A percentile compares a stretch with the other conserved stretches of the same genome.
phyloP scores from a whole-genome alignment of 1,284 basidiomycete genomes.

The Moesziomyces globuligerus region DNA sequence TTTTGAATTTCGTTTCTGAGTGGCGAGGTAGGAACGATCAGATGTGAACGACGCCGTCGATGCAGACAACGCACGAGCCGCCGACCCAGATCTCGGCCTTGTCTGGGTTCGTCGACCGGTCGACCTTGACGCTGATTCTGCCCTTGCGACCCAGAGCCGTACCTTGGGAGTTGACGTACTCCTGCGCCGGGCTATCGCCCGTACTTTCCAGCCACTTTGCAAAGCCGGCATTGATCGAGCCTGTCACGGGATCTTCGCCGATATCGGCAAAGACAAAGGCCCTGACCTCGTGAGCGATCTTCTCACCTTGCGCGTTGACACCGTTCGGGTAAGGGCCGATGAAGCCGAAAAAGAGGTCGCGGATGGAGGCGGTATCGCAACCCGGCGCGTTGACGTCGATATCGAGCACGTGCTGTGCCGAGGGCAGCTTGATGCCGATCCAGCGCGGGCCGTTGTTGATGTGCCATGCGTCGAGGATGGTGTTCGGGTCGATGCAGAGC shows the following conservation, averaged over 20 bases:
- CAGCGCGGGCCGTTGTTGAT: constrained; percentile 61
- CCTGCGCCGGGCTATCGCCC: constrained; percentile 21
- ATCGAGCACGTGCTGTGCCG: constrained; percentile 44
- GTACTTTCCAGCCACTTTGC: constrained; percentile 49
- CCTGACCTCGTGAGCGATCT: constrained; percentile 42
- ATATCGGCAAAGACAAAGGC: constrained; percentile 41
- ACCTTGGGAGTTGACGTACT: constrained; percentile 48
- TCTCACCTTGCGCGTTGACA: constrained; percentile 20
- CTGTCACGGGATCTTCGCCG: constrained; percentile 59
- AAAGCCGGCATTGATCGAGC: constrained; percentile 57
- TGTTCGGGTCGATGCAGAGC: constrained; percentile 19
- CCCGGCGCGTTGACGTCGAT: constrained; percentile 20
- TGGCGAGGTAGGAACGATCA: background rate
- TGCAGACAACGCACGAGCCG: constrained; percentile 44
- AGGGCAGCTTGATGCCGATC: constrained; percentile 46
- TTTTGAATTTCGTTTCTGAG: too few species aligned
- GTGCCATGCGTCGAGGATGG: constrained; percentile 41
- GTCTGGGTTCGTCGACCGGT: constrained; percentile 2
- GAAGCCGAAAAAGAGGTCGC: constrained; percentile 45
- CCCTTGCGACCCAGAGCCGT: constrained; percentile 44
- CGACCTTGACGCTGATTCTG: constrained; percentile 36
- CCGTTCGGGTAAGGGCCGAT: constrained; percentile 45
- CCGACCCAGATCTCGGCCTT: constrained; percentile 51
- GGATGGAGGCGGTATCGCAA: constrained; percentile 13
- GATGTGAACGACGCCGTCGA: constrained; percentile 37